A percentile compares a stretch with the other conserved stretches of the same genome.
These are phyloP conservation scores for Dioscorea dumetorum DNA, from an alignment of 106 monocot genomes.

Conservation along the genomic window DNA sequence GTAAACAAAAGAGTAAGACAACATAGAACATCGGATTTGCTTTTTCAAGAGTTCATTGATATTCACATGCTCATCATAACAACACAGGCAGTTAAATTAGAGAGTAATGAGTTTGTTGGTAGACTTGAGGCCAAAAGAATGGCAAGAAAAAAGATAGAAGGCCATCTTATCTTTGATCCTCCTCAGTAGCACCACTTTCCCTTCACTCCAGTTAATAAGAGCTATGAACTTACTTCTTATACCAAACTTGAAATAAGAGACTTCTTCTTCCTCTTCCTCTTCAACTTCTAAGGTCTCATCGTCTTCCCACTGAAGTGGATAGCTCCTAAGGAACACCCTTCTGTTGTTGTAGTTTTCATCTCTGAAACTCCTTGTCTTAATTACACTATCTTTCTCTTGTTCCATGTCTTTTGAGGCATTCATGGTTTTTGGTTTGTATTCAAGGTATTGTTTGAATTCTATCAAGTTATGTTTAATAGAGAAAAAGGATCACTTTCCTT, in stretches of 20 bases:
- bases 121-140: slow-evolving; percentile 40
- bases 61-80: too few species aligned
- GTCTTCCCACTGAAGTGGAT: slow-evolving; percentile 55
- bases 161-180: slow-evolving; percentile 50
- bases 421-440: background rate
- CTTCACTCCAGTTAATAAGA: slow-evolving; percentile 43
- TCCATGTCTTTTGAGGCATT: background rate
- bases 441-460: background rate
- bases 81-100: background rate
- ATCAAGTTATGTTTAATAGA: background rate
- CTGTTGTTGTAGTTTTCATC: slow-evolving; percentile 51
- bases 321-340: slow-evolving; percentile 68
- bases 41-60: too few species aligned
- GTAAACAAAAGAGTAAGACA: too few species aligned
- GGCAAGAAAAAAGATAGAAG: slow-evolving; percentile 43
- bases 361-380: slow-evolving; percentile 55
- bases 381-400: slow-evolving; percentile 19
- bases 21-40: too few species aligned
- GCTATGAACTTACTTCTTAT: slow-evolving; percentile 25
- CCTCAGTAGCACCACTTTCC: slow-evolving; percentile 37
- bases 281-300: slow-evolving; percentile 4
- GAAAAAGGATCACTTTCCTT: background rate
- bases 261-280: background rate
- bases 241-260: background rate
- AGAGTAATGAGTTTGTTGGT: slow-evolving; percentile 1